phyloP scores from a whole-genome alignment of 83 land plant genomes.

The Diphasiastrum complanatum region DNA sequence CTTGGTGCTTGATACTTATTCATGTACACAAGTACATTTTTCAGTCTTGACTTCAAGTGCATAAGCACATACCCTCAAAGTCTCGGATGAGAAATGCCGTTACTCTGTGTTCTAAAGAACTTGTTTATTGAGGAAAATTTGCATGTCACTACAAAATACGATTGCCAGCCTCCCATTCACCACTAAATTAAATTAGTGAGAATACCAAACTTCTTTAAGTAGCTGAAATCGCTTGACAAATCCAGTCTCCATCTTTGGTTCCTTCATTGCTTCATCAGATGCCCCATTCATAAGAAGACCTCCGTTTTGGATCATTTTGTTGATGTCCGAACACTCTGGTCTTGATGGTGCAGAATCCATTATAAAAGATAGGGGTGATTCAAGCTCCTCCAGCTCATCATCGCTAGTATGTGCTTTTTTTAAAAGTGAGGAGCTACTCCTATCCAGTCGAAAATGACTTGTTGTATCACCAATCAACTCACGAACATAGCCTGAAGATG shows the following conservation, averaged over 20 bases:
- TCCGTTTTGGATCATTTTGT: not conserved
- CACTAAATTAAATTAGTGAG: too few species aligned
- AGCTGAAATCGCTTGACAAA: slow-evolving; percentile 10
- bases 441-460: slow-evolving; percentile 30
- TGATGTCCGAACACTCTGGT: not conserved
- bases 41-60: too few species aligned
- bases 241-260: slow-evolving; percentile 1
- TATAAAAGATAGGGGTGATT: slow-evolving; percentile 56
- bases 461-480: slow-evolving; percentile 56
- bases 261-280: not conserved
- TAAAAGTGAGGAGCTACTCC: slow-evolving; percentile 45
- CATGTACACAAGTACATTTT: too few species aligned
- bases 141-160: too few species aligned
- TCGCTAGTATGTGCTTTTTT: slow-evolving; percentile 88
- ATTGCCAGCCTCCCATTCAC: too few species aligned
- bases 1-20: too few species aligned
- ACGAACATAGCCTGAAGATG: slow-evolving; percentile 49
- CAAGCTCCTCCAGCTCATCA: slow-evolving; percentile 79
- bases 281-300: too few species aligned
- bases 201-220: slow-evolving; percentile 19
- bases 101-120: too few species aligned
- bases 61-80: too few species aligned
- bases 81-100: too few species aligned
- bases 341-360: slow-evolving; percentile 27
- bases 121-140: too few species aligned